These are phyloP conservation scores for Penicillium hesseltinei DNA, from an alignment of 2,329 filamentous ascomycete genomes.

Conservation along the genomic window DNA sequence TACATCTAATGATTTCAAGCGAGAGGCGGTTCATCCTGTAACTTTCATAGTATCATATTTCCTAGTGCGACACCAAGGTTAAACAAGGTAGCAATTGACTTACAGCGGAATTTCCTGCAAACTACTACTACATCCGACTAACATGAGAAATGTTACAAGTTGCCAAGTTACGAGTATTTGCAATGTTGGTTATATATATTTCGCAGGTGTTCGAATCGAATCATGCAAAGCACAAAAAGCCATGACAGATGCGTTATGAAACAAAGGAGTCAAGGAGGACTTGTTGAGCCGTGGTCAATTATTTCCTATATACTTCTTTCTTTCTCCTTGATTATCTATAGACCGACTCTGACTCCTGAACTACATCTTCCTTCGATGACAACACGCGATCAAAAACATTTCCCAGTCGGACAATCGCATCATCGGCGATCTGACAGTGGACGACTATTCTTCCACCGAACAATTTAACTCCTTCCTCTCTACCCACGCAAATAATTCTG, in stretches of 20 bases:
- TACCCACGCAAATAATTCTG: background rate
- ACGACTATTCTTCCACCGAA: background rate
- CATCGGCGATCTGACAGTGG: background rate
- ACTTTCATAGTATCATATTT: background rate
- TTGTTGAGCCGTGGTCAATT: background rate
- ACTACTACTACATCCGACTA: background rate
- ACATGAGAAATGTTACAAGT: background rate
- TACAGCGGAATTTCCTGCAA: background rate
- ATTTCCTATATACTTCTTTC: too few relatives aligned
- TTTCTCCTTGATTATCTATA: background rate
- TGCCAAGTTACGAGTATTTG: background rate
- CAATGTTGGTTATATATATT: background rate
- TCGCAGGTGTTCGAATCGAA: too few relatives aligned
- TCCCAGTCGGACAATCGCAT: background rate
- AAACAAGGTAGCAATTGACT: background rate
- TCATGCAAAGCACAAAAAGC: too few relatives aligned
- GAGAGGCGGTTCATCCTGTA: background rate
- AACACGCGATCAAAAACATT: background rate
- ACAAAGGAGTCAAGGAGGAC: background rate
- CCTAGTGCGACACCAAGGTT: background rate
- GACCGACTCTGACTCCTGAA: background rate
- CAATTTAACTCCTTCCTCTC: background rate
- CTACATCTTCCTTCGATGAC: background rate
- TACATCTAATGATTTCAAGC: background rate
- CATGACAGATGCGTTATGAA: background rate